A percentile compares a stretch with the other conserved stretches of the same genome.
Evolutionary conservation across 2,329 filamentous ascomycete genomes (phyloP).

Genomic region (Pleomassaria siparia): DNA sequence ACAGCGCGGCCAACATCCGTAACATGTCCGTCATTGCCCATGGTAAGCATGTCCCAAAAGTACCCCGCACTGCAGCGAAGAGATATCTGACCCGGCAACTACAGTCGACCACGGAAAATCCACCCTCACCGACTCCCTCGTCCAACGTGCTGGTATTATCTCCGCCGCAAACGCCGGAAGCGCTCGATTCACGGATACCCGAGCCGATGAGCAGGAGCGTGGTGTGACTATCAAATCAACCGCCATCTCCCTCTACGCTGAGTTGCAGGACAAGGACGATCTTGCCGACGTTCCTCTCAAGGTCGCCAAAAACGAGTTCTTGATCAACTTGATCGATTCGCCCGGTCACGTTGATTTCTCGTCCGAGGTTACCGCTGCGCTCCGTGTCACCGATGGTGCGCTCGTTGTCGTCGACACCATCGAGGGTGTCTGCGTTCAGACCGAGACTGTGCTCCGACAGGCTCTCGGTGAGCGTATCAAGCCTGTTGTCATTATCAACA

Average conservation of each 20-base stretch:
- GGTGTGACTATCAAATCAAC: slow-evolving; percentile 99
- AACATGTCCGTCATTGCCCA: slow-evolving; percentile 99
- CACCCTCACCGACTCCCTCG: slow-evolving; percentile 97
- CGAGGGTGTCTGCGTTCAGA: slow-evolving; percentile 99
- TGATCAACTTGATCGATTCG: slow-evolving; percentile 99
- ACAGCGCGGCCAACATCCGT: slow-evolving; percentile 74
- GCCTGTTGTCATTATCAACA: slow-evolving; percentile 99
- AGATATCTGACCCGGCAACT: slow-evolving; percentile 26
- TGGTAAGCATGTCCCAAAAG: slow-evolving; percentile 54
- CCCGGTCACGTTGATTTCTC: slow-evolving; percentile 99
- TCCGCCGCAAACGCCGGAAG: slow-evolving; percentile 97
- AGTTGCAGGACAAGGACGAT: slow-evolving; percentile 78
- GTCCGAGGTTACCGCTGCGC: slow-evolving; percentile 97
- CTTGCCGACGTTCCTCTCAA: slow-evolving; percentile 92
- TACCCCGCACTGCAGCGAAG: slow-evolving; percentile 16
- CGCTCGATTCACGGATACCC: slow-evolving; percentile 93
- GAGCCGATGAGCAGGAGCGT: slow-evolving; percentile 97
- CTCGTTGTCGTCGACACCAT: slow-evolving; percentile 99
- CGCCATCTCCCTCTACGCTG: slow-evolving; percentile 95
- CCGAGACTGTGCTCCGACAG: slow-evolving; percentile 98
- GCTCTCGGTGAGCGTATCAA: slow-evolving; percentile 99
- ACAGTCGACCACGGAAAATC: slow-evolving; percentile 99
- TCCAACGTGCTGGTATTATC: slow-evolving; percentile 99
- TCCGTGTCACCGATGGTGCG: slow-evolving; percentile 99
- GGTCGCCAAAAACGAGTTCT: slow-evolving; percentile 91